Conservation (phyloP, 139 green algal genomes). For the Chlorella sorokiniana region DNA sequence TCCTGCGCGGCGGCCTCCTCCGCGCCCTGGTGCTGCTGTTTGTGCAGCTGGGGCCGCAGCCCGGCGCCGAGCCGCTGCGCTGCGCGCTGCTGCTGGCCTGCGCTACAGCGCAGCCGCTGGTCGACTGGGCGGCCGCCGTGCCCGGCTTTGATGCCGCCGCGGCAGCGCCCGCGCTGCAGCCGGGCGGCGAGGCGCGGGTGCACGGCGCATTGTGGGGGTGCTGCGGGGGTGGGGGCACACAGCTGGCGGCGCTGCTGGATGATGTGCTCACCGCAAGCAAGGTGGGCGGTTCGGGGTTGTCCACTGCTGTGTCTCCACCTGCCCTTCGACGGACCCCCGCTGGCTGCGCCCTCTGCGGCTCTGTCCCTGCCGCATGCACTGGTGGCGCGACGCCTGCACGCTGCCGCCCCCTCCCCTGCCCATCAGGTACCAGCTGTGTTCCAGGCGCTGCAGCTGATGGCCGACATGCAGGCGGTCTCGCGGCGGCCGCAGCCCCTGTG, state of each 20-base stretch:
- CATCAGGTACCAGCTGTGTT: constrained; percentile 19
- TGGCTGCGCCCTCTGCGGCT: not conserved
- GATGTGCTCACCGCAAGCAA: not conserved
- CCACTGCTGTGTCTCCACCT: no score
- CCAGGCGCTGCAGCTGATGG: constrained; percentile 30
- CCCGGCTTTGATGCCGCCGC: constrained; percentile 13
- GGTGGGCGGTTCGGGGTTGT: not conserved
- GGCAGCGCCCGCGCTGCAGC: not conserved
- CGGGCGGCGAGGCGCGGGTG: not conserved
- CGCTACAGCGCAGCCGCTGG: constrained; percentile 10
- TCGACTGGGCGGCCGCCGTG: constrained; percentile 30
- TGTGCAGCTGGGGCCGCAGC: not conserved
- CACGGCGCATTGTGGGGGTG: constrained; percentile 17
- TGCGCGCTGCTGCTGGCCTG: constrained; percentile 35
- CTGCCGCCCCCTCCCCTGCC: not conserved
- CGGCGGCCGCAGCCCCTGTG: constrained; percentile 1
- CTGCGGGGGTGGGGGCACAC: not conserved
- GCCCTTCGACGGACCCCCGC: no score
- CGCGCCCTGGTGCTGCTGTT: constrained; percentile 40
- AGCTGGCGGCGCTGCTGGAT: not conserved
- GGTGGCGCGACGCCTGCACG: no score
- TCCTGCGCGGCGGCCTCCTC: constrained; percentile 29
- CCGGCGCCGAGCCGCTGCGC: constrained; percentile 28
- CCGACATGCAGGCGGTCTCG: constrained; percentile 15
- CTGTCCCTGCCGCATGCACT: no score